Evolutionary conservation across 768 basidiomycete species (phyloP), one percentile per base, ranked within the genome.

Genomic region (Suillus bovinus): DNA sequence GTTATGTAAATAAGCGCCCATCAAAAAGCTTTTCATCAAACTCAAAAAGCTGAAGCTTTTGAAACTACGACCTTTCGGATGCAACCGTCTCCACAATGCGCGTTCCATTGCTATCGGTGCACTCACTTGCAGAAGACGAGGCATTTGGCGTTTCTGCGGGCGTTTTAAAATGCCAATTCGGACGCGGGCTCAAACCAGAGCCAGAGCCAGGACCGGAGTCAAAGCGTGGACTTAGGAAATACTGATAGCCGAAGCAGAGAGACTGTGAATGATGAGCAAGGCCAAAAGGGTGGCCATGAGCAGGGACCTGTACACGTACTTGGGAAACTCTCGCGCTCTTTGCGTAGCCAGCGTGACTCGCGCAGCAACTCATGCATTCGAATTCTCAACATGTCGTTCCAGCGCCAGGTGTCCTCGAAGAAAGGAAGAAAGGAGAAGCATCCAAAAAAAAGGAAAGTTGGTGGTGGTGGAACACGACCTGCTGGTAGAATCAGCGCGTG

Each of bases 401-500:
- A 17, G 16, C 17, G 2, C 10, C 54, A 27, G 36, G 54, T 27
- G 2, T 24, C 27, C n/a, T 56, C 36, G 17, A 56, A 39, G 38
- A 56, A 24, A 39, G 39, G 55, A 4, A 39, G 29, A 39, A 56
- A 39, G 27, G 38, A 56, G 11, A 56, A 27, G 24, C 24, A 56
- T 1, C 10, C 38, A 39, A 39, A 9, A 11, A 20, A 27, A 27
- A 39, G 29, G 55, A 56, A 56, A 5, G 0, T 4, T 5, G 24
- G 24, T 2, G 10, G 16, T 27, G 17, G 24, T 29, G 24, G 27
- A 17, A 17, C 16, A 27, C 54, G 54, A 27, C 22, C 34, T 38
- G 24, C 24, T 56, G n/a, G 24, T 56, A 20, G 55, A 39, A 56
- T 17, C 38, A 39, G 55, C 38, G 55, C 55, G 55, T 29, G 36